Evolutionary conservation across 805 yeast species (phyloP).

Genomic region (Blastobotrys attinorum): DNA sequence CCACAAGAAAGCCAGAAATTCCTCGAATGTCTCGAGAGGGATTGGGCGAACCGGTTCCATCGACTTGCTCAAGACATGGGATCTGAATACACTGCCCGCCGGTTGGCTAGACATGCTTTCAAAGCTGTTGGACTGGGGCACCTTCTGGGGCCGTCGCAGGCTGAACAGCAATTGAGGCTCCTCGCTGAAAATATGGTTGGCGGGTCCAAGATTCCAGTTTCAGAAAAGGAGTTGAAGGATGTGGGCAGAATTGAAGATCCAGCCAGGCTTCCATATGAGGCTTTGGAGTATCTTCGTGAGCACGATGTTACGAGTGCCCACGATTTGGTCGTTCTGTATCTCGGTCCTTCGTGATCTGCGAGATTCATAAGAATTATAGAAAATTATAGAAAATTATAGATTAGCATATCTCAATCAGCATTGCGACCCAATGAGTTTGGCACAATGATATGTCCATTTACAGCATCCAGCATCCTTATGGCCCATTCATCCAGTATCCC

Average conservation of each 20-base stretch:
- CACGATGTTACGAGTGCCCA: background rate
- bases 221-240: no score
- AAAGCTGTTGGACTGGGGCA: background rate
- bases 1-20: slow-evolving; percentile 30
- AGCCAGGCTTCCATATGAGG: background rate
- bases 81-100: slow-evolving; percentile 10
- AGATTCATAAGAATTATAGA: no score
- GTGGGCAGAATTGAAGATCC: background rate
- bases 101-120: background rate
- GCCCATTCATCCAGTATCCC: no score
- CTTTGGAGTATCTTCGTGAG: background rate
- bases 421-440: no score
- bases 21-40: slow-evolving; percentile 28
- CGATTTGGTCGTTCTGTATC: background rate
- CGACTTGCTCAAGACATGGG: slow-evolving; percentile 27
- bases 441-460: no score
- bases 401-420: background rate
- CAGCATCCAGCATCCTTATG: no score
- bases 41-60: slow-evolving; percentile 37
- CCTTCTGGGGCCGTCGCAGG: background rate
- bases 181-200: background rate
- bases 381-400: background rate
- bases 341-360: background rate
- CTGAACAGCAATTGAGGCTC: background rate
- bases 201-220: no score